These are phyloP conservation scores for Colletotrichum lentis DNA, from an alignment of 2,329 filamentous ascomycete species.

Conservation along the genomic window DNA sequence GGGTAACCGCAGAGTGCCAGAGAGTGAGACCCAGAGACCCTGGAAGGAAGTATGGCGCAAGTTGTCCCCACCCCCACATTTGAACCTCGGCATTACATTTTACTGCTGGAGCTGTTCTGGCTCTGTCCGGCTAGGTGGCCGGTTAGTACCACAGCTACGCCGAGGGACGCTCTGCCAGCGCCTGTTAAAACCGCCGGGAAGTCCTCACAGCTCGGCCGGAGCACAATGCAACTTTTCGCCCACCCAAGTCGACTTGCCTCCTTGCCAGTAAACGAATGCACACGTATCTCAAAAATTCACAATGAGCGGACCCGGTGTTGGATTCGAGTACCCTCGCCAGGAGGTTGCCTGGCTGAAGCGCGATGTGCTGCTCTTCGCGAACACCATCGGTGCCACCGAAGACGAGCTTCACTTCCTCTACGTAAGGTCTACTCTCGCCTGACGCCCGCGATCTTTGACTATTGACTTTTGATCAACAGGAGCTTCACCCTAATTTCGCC, in stretches of 20 bases:
- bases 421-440: conserved; percentile 58
- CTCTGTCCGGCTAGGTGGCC: conserved; percentile 17
- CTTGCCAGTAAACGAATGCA: neutral
- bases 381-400: conserved; percentile 83
- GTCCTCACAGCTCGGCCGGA: conserved; percentile 33
- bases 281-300: neutral
- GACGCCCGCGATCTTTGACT: neutral
- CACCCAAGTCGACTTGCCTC: conserved; percentile 2
- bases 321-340: conserved; percentile 80
- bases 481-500: conserved; percentile 85
- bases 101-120: conserved; percentile 24
- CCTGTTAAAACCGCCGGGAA: conserved; percentile 33
- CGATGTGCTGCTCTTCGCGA: conserved; percentile 88
- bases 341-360: conserved; percentile 87
- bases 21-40: neutral
- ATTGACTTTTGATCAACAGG: conserved; percentile 57
- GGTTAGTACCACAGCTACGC: conserved; percentile 33
- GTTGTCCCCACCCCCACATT: conserved; percentile 36
- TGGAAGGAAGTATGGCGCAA: conserved; percentile 12
- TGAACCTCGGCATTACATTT: conserved; percentile 38
- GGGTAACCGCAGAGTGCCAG: conserved; percentile 22
- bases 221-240: conserved; percentile 4
- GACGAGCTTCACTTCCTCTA: conserved; percentile 94
- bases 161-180: conserved; percentile 27
- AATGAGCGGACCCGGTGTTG: conserved; percentile 62